Conservation (phyloP, 179 eudicot species). For the Camellia oleifera region DNA sequence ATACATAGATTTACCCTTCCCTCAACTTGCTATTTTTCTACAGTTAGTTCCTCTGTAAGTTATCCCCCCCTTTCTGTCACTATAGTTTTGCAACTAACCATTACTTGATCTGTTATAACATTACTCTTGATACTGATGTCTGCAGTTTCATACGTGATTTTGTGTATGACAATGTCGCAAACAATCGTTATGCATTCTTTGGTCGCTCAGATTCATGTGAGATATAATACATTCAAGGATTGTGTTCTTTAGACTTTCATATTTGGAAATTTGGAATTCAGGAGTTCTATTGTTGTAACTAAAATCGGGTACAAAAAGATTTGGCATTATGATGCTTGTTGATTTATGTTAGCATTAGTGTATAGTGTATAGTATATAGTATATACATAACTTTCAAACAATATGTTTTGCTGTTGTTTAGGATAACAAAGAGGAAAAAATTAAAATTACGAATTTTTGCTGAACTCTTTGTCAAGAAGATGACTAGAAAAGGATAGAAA, state of each 20-base stretch:
- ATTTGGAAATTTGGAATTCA: background rate
- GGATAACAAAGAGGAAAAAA: too few relatives aligned
- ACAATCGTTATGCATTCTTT: constrained; percentile 78
- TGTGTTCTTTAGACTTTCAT: too few relatives aligned
- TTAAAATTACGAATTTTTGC: too few relatives aligned
- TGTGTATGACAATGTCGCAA: constrained; percentile 86
- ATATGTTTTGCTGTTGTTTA: too few relatives aligned
- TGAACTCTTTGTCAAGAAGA: background rate
- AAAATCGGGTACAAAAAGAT: background rate
- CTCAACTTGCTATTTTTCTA: constrained; percentile 83
- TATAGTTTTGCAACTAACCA: background rate
- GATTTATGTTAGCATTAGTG: background rate
- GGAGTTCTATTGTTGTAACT: background rate
- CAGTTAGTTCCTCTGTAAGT: constrained; percentile 87
- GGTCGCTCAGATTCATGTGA: constrained; percentile 96
- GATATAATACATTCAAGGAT: constrained; percentile 27
- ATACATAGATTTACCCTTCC: constrained; percentile 85
- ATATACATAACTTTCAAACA: too few relatives aligned
- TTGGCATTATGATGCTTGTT: constrained; percentile 5
- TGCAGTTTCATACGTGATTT: constrained; percentile 86
- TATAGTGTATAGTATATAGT: too few relatives aligned
- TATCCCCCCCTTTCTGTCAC: background rate
- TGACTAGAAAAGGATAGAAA: too few relatives aligned
- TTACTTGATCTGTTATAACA: background rate
- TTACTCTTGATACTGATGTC: constrained; percentile 6